Base-by-base conservation (phyloP, 352 stramenopile species). In the Phytophthora capsici region DNA sequence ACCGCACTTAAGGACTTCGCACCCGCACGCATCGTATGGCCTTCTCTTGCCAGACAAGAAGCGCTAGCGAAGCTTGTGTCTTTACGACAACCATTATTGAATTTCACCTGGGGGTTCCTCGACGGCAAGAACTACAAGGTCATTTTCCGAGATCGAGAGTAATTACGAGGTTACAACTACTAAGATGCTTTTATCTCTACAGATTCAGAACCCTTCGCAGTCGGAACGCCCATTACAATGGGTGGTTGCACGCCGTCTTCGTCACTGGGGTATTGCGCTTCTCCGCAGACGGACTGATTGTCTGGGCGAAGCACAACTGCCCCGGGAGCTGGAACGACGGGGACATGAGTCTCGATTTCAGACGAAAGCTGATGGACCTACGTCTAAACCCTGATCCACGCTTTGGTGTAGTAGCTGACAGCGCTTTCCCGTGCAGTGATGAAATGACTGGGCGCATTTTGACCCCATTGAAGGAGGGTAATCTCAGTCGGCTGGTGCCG, bases 181-280 rank as follows among this genome's bases (percentile, higher is more conserved):
- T 3, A 28, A 3, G 6, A 0, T 28, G 6, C 45, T 20, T 2
- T 13, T 54, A 8, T 9, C 12, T 13, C 14, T 20, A 6, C 25
- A 53, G 19, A 53, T 64, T 3, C 20, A 50, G 14, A n/a, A 55
- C 2, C 61, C 47, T 8, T 30, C 45, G 0, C 6, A 40, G 0
- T 7, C 53, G 65, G n/a, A 65, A 65, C 20, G 53, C 62, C 0
- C 28, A 59, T 1, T 70, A 70, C 12, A 70, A 70, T 28, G 62
- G 53, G 1, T 70, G 62, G 40, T 16, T 70, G 1, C 62, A 70
- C 13, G 19, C 12, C n/a, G 57, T 51, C 4, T 60, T 60, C 14
- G 32, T 65, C 0, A 65, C 62, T 0, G 53, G 28, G 0, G 65
- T 53, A 0, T 10, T 64, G 6, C 56, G 47, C 20, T 70, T 70